Base-by-base conservation (phyloP, 352 stramenopile genomes). In the Pythium rishiriense region DNA sequence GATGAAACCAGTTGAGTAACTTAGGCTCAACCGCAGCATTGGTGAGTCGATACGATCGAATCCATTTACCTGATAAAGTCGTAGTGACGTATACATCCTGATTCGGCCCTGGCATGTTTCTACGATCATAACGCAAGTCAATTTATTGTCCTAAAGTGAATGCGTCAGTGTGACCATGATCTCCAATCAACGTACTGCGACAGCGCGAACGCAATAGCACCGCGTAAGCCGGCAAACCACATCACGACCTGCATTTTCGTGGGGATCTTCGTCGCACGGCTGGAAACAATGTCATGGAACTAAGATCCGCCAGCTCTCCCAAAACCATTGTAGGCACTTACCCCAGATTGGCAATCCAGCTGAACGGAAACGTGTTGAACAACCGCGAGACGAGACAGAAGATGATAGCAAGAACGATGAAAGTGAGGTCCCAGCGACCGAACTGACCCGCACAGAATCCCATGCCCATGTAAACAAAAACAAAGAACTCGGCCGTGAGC, bases 311-410 rank as follows among this genome's bases (percentile, higher is more conserved):
- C n/a, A n/a, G n/a, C 10, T 17, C 3, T 43, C 11, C 37, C 4
- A 8, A 5, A 21, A n/a, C 37, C 14, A 43, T 43, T 17, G 37
- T n/a, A 43, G 37, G 7, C 0, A 65, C 50, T 2, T 45, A 83
- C 78, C 78, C 72, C 58, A 87, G 62, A 39, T 86, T 90, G 6
- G 78, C 76, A 5, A 87, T 56, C 73, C 74, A 89, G 49, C 78
- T 90, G 52, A 91, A 86, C 1, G 96, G 96, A 57, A 99, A 98
- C 33, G 97, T 98, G 70, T 99, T 98, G 62, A 97, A 91, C 4
- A 96, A 47, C 11, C 97, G 78, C 88, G 75, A 76, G 74, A 99
- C 68, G 33, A 86, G 72, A 46, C 76, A 90, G 25, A 97, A 96
- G 11, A 97, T 46, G 59, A 98, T 85, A 1, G 86, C 88, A 15